Evolutionary conservation across 2,329 filamentous ascomycete genomes (phyloP), one percentile per base, ranked within the genome.

Genomic region (Diaporthe sp.): DNA sequence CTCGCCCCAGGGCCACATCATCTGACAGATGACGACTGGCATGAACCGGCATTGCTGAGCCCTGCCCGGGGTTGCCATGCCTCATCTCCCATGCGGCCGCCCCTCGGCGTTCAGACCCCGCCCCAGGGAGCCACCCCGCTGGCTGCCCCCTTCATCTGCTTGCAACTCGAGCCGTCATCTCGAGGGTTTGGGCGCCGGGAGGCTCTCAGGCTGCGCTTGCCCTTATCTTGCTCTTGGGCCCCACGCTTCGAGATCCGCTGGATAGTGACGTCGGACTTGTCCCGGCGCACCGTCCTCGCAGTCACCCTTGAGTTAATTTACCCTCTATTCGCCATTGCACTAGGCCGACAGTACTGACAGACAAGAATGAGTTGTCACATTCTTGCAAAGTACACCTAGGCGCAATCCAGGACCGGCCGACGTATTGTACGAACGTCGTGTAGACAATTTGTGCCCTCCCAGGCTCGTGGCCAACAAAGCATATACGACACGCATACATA

Each of bases 11-110:
- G 52, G 42, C 57, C 69, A 72, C 69, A 72, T 72, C 57, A 72
- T 33, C 69, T 55, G 58, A 42, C 58, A 28, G 30, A 72, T 64
- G 57, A 72, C 45, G 70, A 54, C 70, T 55, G 57, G 38, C 70
- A 54, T 28, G 57, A 54, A 45, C 69, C 58, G 69, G 40, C 64
- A 67, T 52, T 67, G 45, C 64, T 67, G 64, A 52, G 30, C 30
- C 15, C 13, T 67, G 64, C 15, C 45, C 45, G 45, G 61, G 42
- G 40, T 35, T 45, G 60, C 60, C 60, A 64, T 64, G 40, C n/a
- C n/a, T n/a, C n/a, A 6, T 57, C 30, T 17, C 55, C 35, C 15
- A 64, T 64, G 40, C n/a, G 60, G 40, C 60, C 60, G 60, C 40
- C 40, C 35, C 60, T 45, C n/a, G 58, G 60, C 60, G 60, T 33